Base-by-base conservation (phyloP, 768 basidiomycete genomes). In the Psilocybe cubensis region DNA sequence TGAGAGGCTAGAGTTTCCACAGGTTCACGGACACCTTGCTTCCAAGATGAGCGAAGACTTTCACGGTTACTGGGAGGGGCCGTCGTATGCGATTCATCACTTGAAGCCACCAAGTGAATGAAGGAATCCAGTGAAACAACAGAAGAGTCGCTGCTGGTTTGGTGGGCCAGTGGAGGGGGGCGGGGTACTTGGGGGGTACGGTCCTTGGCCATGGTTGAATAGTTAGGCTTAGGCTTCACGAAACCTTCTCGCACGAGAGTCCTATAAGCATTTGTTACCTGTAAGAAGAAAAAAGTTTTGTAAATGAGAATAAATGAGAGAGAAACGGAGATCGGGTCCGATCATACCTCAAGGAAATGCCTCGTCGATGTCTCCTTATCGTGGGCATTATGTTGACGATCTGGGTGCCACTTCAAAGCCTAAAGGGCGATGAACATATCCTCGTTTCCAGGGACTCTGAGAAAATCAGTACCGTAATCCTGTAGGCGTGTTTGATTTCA, bases 351-450 rank as follows among this genome's bases (percentile, higher is more conserved):
- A 46, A 83, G 76, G 70, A 88, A 88, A 63, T 76, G 76, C 61
- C 78, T 76, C 49, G 80, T 79, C 17, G 84, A 83, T 44, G 69
- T 67, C 55, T 85, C 81, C 65, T 80, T 83, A 57, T 80, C 76
- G 24, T 75, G 63, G 40, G 55, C 60, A 59, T 63, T 63, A 64
- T 82, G 78, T 69, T 85, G 83, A 58, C 84, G 85, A 71, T 88
- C 86, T 60, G 86, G 86, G 62, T 88, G 86, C 85, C 86, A 89
- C 65, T 77, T 79, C 54, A 88, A 72, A 61, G 84, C 86, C 86
- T 71, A 57, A 44, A 56, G 59, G 51, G 43, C 54, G 50, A 63
- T 59, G 52, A 70, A 58, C 58, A 62, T 46, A 65, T 53, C 55
- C 58, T 55, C 58, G 52, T 51, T 57, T 67, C 74, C 53, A 61